Evolutionary conservation across 2,329 filamentous ascomycete species (phyloP), one percentile per base, ranked within the genome.

Genomic region (Diaporthe helianthi): DNA sequence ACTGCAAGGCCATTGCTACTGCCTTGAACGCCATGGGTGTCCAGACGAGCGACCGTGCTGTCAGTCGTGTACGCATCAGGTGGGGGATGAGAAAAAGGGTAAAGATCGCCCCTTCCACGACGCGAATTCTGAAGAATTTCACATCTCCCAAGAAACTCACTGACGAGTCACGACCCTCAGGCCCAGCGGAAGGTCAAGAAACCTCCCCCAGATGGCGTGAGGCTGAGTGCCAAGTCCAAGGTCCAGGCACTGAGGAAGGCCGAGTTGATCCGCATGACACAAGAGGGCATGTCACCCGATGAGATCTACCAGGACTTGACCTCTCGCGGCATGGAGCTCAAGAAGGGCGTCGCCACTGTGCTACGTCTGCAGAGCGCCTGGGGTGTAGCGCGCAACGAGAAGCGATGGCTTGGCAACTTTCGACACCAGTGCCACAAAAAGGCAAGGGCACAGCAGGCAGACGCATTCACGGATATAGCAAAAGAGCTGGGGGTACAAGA

Each of bases 11-110:
- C 52, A 74, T 74, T 26, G 67, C 72, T 22, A 65, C 68, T 12
- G 73, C 72, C 29, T 15, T 74, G 61, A 69, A 65, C 22, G 61
- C 55, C 10, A 63, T 70, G 52, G 73, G 73, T n/a, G 68, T 72
- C 17, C 69, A 72, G 64, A 70, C 72, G 1, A 73, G 71, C n/a
- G 69, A 69, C 54, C 72, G 72, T 54, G 71, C 71, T 36, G 65
- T 74, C 26, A 69, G 72, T n/a, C 72, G 73, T 38, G 68, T 70
- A 66, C 61, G 73, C 9, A 70, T 74, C 41, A 65, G 65, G 41
- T 74, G 72, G 73, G 71, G 73, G 4, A 69, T 73, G 53, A 61
- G 72, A 33, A 73, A 74, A 53, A 58, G 73, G 44, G 72, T 73
- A 46, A 36, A 2, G 1, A 68, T 58, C 9, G 19, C 22, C 13